Evolutionary conservation across 176 grass and related monocot genomes (phyloP).

Genomic region (Oryza officinalis): DNA sequence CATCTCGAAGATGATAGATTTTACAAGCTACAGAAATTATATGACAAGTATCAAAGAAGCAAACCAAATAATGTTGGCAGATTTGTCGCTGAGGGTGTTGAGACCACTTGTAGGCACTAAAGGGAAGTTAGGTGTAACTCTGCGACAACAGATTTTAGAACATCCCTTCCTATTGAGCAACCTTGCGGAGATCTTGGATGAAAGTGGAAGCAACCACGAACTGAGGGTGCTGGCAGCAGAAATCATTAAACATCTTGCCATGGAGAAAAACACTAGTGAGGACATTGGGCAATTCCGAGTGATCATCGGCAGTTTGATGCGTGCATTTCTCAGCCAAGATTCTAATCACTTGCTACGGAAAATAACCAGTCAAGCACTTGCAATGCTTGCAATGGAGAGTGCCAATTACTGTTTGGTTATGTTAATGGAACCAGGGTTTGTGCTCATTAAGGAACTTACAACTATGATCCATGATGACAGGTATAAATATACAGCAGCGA

Average conservation of each 20-base stretch:
- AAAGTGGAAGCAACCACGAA: not conserved
- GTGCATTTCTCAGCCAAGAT: not conserved
- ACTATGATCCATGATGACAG: not conserved
- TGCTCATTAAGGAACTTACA: not conserved
- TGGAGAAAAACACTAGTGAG: not conserved
- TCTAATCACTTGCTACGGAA: not conserved
- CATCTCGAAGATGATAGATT: slow-evolving; percentile 19
- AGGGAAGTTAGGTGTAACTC: not conserved
- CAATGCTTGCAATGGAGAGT: not conserved
- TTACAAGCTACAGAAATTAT: not conserved
- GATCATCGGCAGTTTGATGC: not conserved
- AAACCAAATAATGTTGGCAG: not conserved
- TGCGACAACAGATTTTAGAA: not conserved
- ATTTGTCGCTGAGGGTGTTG: slow-evolving; percentile 2
- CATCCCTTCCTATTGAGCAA: not conserved
- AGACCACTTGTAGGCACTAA: not conserved
- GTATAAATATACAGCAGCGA: not conserved
- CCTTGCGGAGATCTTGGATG: not conserved
- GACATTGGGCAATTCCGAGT: not conserved
- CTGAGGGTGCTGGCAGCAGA: not conserved
- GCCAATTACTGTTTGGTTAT: not conserved
- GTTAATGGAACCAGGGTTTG: not conserved
- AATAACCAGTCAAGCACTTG: not conserved
- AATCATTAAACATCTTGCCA: not conserved
- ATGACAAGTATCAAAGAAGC: not conserved